A percentile compares a stretch with the other conserved stretches of the same genome.
Evolutionary conservation across 164 flowering plant species (phyloP).

Genomic region (Stephania yunnanensis): DNA sequence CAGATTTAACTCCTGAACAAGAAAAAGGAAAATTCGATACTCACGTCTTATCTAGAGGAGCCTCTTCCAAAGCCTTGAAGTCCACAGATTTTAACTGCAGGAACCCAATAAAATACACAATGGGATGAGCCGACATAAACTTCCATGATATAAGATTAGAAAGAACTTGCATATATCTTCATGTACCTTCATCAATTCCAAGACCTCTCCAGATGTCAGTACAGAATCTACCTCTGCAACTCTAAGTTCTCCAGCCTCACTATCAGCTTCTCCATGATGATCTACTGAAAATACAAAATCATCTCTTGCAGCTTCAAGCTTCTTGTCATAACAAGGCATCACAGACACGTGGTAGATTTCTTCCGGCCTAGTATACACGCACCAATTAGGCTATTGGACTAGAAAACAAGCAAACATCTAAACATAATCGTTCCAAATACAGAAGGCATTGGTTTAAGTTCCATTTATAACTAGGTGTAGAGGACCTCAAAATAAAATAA

Average conservation of each 20-base stretch:
- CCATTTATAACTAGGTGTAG: no score
- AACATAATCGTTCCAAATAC: background rate
- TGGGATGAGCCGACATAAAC: background rate
- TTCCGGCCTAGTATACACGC: slow-evolving; percentile 51
- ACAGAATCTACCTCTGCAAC: slow-evolving; percentile 91
- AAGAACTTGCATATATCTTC: background rate
- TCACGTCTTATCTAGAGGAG: slow-evolving; percentile 78
- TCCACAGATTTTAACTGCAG: slow-evolving; percentile 66
- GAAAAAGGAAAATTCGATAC: slow-evolving; percentile 15
- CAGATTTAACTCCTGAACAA: background rate
- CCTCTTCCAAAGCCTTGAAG: slow-evolving; percentile 63
- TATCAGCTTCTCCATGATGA: slow-evolving; percentile 26
- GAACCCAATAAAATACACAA: background rate
- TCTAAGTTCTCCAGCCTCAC: slow-evolving; percentile 20
- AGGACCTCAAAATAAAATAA: no score
- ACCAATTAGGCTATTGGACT: slow-evolving; percentile 5
- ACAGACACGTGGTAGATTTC: slow-evolving; percentile 89
- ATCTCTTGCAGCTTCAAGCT: slow-evolving; percentile 95
- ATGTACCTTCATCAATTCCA: slow-evolving; percentile 81
- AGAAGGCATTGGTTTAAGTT: background rate
- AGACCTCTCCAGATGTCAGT: slow-evolving; percentile 89
- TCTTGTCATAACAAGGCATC: slow-evolving; percentile 99
- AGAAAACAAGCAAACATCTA: slow-evolving; percentile 3
- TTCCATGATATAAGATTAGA: background rate
- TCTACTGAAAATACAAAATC: slow-evolving; percentile 68